phyloP scores from a whole-genome alignment of 1,284 basidiomycete genomes.

The Ceratobasidium sp. region DNA sequence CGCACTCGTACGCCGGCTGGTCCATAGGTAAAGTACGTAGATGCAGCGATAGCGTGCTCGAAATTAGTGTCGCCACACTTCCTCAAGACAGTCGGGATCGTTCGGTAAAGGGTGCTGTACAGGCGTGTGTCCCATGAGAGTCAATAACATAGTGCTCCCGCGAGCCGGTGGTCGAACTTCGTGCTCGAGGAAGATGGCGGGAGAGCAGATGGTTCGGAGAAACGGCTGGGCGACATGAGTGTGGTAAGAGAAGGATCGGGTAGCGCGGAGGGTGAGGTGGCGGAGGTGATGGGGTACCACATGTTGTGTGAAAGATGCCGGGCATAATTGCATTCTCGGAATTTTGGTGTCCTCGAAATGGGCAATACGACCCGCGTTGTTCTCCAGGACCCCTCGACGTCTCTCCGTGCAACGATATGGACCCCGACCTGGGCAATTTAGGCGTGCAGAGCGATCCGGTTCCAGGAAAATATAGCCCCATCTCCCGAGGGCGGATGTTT shows the following conservation, averaged over 20 bases:
- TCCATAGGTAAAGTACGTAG: slow-evolving; percentile 30
- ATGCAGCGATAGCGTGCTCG: slow-evolving; percentile 19
- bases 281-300: not conserved
- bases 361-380: slow-evolving; percentile 34
- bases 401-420: slow-evolving; percentile 7
- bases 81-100: slow-evolving; percentile 16
- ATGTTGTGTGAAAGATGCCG: slow-evolving; percentile 15
- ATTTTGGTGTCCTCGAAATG: slow-evolving; percentile 15
- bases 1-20: slow-evolving; percentile 37
- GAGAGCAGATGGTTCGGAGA: slow-evolving; percentile 4
- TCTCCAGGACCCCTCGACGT: slow-evolving; percentile 35
- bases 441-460: slow-evolving; percentile 5
- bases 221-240: slow-evolving; percentile 5
- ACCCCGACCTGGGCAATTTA: slow-evolving; percentile 27
- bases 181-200: slow-evolving; percentile 22
- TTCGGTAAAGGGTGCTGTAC: not conserved
- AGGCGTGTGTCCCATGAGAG: slow-evolving; percentile 35
- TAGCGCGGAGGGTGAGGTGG: slow-evolving; percentile 10
- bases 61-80: slow-evolving; percentile 17
- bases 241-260: not conserved
- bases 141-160: slow-evolving; percentile 26
- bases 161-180: slow-evolving; percentile 9
- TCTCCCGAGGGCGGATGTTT: slow-evolving; percentile 22
- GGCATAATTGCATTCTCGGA: not conserved
- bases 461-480: slow-evolving; percentile 29